These are phyloP conservation scores for Dictyostelium gargantuum DNA, from an alignment of 208 protist species.

Conservation along the genomic window DNA sequence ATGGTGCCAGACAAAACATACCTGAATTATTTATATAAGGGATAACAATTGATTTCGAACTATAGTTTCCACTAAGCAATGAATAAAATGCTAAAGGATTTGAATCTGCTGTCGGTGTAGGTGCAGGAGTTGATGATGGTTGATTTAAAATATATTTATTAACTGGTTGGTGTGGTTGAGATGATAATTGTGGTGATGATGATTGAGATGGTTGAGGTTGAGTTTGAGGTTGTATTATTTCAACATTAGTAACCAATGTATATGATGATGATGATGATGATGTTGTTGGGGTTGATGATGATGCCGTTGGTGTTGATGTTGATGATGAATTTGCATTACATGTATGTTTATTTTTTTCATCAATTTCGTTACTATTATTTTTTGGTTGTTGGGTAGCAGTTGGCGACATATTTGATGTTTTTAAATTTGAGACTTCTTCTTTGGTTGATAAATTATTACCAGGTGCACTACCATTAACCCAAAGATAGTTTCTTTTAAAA, in stretches of 20 bases:
- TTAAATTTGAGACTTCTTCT: neutral
- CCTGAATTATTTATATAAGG: neutral
- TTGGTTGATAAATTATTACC: neutral
- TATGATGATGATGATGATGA: neutral
- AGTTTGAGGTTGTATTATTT: neutral
- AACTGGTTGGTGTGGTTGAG: neutral
- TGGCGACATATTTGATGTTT: too few species aligned
- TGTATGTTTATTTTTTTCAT: neutral
- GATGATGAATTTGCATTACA: neutral
- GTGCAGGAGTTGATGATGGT: neutral
- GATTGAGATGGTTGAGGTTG: neutral
- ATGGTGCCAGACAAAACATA: too few species aligned
- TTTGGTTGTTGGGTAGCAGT: too few species aligned
- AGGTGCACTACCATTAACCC: neutral
- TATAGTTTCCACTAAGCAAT: neutral
- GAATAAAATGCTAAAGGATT: conserved; percentile 29
- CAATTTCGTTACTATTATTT: neutral
- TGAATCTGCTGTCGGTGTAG: neutral
- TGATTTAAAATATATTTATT: neutral
- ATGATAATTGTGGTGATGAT: neutral
- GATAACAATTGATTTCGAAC: neutral
- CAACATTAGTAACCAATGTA: too few species aligned
- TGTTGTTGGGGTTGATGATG: neutral
- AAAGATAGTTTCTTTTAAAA: neutral
- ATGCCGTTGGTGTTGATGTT: neutral